These are phyloP conservation scores for Sporothrix protearum DNA, from an alignment of 2,329 filamentous ascomycete genomes.

Conservation along the genomic window DNA sequence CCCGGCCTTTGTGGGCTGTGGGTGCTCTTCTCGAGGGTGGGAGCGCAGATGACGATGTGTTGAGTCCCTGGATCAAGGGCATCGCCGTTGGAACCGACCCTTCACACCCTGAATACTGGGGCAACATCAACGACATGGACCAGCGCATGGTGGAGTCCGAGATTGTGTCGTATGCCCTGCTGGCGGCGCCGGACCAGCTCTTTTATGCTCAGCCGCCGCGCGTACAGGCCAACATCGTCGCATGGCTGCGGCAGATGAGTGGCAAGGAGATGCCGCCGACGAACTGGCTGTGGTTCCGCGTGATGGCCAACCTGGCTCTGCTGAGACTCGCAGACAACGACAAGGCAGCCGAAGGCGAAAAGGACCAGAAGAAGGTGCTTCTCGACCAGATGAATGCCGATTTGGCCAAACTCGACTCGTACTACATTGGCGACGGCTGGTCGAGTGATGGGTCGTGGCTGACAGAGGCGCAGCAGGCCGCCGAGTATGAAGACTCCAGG, in stretches of 20 bases:
- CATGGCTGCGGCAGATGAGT: constrained; percentile 26
- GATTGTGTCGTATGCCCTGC: constrained; percentile 47
- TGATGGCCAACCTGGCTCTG: constrained; percentile 27
- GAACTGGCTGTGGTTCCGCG: constrained; percentile 29
- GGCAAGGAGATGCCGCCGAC: constrained; percentile 26
- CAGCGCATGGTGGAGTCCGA: constrained; percentile 56
- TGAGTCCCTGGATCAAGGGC: constrained; percentile 35
- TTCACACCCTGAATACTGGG: constrained; percentile 45
- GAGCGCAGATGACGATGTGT: background rate
- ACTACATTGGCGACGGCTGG: constrained; percentile 26
- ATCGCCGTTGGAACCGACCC: constrained; percentile 38
- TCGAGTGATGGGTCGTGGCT: constrained; percentile 26
- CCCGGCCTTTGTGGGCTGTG: constrained; percentile 37
- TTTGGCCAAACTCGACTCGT: constrained; percentile 25
- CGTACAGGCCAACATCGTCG: constrained; percentile 35
- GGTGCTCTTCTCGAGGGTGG: constrained; percentile 20
- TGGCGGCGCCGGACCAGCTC: constrained; percentile 42
- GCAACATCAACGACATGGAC: constrained; percentile 43
- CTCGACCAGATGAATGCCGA: constrained; percentile 21
- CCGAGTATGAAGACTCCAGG: background rate
- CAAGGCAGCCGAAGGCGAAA: background rate
- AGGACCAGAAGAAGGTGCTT: background rate
- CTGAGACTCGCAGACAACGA: constrained; percentile 13
- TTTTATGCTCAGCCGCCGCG: constrained; percentile 31
- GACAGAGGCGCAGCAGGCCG: constrained; percentile 14